phyloP scores from a whole-genome alignment of 352 stramenopile genomes.

The Globisporangium solare region DNA sequence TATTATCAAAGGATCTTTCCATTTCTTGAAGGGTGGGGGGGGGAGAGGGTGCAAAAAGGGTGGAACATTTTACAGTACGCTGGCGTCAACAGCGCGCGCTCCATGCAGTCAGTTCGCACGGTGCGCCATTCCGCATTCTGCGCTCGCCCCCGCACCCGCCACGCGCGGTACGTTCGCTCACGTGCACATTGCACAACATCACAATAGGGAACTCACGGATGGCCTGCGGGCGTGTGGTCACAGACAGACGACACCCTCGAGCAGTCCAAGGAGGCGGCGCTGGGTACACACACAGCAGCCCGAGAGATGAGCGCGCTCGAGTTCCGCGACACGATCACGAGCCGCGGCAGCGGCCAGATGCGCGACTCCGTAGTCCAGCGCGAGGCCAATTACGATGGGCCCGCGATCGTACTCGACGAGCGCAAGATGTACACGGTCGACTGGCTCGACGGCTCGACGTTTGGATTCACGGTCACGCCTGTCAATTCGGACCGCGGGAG shows the following conservation, averaged over 20 bases:
- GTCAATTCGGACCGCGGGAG: constrained; percentile 66
- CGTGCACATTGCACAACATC: too few relatives aligned
- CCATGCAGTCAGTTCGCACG: not conserved
- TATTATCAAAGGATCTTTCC: too few relatives aligned
- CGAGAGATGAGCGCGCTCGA: constrained; percentile 13
- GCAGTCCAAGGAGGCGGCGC: too few relatives aligned
- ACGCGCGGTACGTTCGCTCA: constrained; percentile 2
- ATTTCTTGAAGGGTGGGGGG: too few relatives aligned
- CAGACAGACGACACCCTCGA: too few relatives aligned
- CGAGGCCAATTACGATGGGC: constrained; percentile 9
- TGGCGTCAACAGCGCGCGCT: too few relatives aligned
- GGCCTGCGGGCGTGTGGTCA: too few relatives aligned
- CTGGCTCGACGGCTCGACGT: constrained; percentile 52
- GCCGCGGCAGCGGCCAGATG: constrained; percentile 2
- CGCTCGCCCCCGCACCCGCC: not conserved
- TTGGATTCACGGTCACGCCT: constrained; percentile 69
- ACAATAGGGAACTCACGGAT: too few relatives aligned
- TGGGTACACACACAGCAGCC: too few relatives aligned
- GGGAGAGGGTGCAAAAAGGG: too few relatives aligned
- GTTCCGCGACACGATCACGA: constrained; percentile 8
- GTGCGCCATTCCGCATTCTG: constrained; percentile 5
- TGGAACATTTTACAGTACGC: too few relatives aligned
- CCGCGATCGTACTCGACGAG: constrained; percentile 51
- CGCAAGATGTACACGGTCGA: constrained; percentile 75
- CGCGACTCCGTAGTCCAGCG: too few relatives aligned